phyloP scores from a whole-genome alignment of 495 filamentous ascomycete species.

The Penicillium mononematosum region DNA sequence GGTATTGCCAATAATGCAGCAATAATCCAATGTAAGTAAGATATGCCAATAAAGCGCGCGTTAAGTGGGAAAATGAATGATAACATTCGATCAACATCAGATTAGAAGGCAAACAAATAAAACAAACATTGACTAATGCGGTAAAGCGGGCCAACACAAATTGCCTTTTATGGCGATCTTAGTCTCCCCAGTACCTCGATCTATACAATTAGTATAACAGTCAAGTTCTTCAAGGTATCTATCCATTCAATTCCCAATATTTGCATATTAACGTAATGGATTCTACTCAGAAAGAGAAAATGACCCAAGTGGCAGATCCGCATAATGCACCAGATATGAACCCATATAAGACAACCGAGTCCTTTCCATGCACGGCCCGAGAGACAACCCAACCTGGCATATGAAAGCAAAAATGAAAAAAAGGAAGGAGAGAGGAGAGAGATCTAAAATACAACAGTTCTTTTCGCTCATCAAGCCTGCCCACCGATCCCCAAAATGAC shows the following conservation, averaged over 20 bases:
- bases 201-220: background rate
- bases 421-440: slow-evolving; percentile 39
- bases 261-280: slow-evolving; percentile 3
- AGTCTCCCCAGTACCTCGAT: background rate
- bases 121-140: slow-evolving; percentile 32
- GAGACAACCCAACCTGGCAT: slow-evolving; percentile 22
- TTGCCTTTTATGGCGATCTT: background rate
- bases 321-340: slow-evolving; percentile 31
- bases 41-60: slow-evolving; percentile 13
- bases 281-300: slow-evolving; percentile 15
- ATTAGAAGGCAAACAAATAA: slow-evolving; percentile 24
- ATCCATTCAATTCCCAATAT: background rate
- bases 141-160: slow-evolving; percentile 18
- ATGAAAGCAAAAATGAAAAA: slow-evolving; percentile 22
- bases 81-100: background rate
- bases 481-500: slow-evolving; percentile 27
- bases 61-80: slow-evolving; percentile 8
- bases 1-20: slow-evolving; percentile 6
- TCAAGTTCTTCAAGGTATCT: background rate
- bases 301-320: slow-evolving; percentile 19
- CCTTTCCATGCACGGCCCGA: slow-evolving; percentile 39
- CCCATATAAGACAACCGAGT: slow-evolving; percentile 39
- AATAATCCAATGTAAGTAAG: slow-evolving; percentile 8
- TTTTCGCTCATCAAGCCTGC: slow-evolving; percentile 39
- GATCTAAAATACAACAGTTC: slow-evolving; percentile 37